Evolutionary conservation across 768 basidiomycete genomes (phyloP).

Genomic region (Tylopilus intermedius): DNA sequence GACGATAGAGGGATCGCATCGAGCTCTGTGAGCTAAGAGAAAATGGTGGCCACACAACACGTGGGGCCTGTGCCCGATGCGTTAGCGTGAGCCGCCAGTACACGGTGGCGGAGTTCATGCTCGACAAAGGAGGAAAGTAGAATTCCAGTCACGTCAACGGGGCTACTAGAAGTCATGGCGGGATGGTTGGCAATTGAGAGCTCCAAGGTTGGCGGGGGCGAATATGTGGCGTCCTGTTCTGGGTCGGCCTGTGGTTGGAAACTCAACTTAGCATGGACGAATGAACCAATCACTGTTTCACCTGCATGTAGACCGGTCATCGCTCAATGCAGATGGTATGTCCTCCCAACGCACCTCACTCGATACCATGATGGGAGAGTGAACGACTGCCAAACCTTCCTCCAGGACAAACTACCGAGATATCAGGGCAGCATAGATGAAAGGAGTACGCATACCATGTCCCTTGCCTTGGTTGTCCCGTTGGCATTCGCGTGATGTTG

Average conservation of each 20-base stretch:
- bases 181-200: neutral
- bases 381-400: neutral
- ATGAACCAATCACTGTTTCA: neutral
- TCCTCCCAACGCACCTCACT: neutral
- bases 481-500: neutral
- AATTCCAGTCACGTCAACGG: neutral
- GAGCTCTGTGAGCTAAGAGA: neutral
- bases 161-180: neutral
- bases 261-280: neutral
- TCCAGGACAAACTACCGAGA: neutral
- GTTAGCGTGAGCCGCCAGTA: too few relatives aligned
- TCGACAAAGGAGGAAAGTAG: neutral
- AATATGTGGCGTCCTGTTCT: neutral
- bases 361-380: neutral
- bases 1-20: conserved; percentile 7
- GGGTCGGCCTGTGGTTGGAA: neutral
- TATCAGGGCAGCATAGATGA: neutral
- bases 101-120: neutral
- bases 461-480: too few relatives aligned
- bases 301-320: too few relatives aligned
- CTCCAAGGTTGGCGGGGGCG: too few relatives aligned
- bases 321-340: too few relatives aligned
- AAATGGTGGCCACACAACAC: neutral
- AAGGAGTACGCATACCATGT: neutral
- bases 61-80: neutral